A percentile compares a stretch with the other conserved stretches of the same genome.
These are phyloP conservation scores for Asparagopsis taxiformis DNA, from an alignment of 31 red algal genomes.

Conservation along the genomic window DNA sequence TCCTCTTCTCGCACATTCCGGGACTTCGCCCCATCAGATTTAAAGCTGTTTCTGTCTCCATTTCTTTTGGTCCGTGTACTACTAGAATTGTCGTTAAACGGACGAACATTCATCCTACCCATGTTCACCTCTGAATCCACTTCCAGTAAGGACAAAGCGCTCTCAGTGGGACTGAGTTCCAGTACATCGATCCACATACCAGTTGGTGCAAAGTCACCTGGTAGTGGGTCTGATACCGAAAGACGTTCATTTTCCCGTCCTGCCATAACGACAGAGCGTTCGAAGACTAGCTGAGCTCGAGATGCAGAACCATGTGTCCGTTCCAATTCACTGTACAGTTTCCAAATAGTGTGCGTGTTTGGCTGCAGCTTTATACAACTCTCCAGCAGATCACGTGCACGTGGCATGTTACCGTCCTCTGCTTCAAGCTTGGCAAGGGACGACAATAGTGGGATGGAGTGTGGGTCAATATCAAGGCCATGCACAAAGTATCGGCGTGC, in stretches of 20 bases:
- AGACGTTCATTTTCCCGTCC: conserved; percentile 40
- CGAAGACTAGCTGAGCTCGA: conserved; percentile 47
- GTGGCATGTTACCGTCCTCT: conserved; percentile 33
- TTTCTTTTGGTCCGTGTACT: too few species aligned
- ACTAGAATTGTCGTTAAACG: not conserved
- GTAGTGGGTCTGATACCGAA: conserved; percentile 49
- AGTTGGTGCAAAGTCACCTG: conserved; percentile 75
- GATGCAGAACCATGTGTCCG: conserved; percentile 37
- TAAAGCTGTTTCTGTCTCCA: too few species aligned
- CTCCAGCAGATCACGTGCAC: conserved; percentile 68
- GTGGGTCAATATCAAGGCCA: conserved; percentile 47
- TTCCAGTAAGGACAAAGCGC: conserved; percentile 17
- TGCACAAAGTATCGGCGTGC: conserved; percentile 63
- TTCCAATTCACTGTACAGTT: conserved; percentile 72
- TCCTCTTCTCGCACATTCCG: too few species aligned
- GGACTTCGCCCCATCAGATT: too few species aligned
- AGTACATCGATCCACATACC: conserved; percentile 76
- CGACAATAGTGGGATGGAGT: conserved; percentile 24
- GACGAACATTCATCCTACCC: not conserved
- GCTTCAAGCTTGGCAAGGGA: conserved; percentile 67
- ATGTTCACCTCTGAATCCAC: not conserved
- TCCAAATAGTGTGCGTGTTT: conserved; percentile 35
- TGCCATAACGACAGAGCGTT: conserved; percentile 25
- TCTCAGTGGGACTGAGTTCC: conserved; percentile 31
- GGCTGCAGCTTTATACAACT: conserved; percentile 52